A percentile compares a stretch with the other conserved stretches of the same genome.
These are phyloP conservation scores for Aureobasidium sp. DNA, from an alignment of 2,329 filamentous ascomycete genomes.

Conservation along the genomic window DNA sequence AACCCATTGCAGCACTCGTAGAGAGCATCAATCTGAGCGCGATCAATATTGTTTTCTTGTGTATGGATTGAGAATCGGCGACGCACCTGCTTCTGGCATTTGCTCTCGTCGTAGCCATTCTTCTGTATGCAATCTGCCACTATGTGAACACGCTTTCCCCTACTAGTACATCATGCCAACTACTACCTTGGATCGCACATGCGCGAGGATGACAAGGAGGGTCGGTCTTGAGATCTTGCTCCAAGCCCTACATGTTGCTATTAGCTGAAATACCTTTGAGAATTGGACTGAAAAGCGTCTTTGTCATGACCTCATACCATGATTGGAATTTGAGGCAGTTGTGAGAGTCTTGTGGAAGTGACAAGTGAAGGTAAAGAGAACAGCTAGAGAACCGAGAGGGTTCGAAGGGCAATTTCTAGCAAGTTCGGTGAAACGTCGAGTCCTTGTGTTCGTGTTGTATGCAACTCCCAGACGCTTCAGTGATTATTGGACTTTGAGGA, in stretches of 20 bases:
- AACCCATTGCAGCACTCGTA: slow-evolving; percentile 92
- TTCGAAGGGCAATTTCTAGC: neutral
- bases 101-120: slow-evolving; percentile 78
- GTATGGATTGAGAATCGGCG: neutral
- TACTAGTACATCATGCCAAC: neutral
- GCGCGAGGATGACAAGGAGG: slow-evolving; percentile 82
- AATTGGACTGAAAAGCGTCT: neutral
- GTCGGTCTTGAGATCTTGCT: slow-evolving; percentile 63
- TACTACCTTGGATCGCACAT: slow-evolving; percentile 79
- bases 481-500: neutral
- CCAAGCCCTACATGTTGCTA: slow-evolving; percentile 27
- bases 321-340: neutral
- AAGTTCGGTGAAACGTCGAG: neutral
- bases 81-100: slow-evolving; percentile 54
- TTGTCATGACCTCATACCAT: slow-evolving; percentile 11
- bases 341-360: neutral
- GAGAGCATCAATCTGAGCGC: slow-evolving; percentile 59
- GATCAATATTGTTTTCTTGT: neutral
- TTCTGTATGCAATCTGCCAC: slow-evolving; percentile 68
- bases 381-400: neutral
- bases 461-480: neutral
- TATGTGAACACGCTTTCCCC: neutral
- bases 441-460: neutral
- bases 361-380: neutral
- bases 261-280: neutral